These are phyloP conservation scores for Neurospora pannonica DNA, from an alignment of 495 filamentous ascomycete genomes.

Conservation along the genomic window DNA sequence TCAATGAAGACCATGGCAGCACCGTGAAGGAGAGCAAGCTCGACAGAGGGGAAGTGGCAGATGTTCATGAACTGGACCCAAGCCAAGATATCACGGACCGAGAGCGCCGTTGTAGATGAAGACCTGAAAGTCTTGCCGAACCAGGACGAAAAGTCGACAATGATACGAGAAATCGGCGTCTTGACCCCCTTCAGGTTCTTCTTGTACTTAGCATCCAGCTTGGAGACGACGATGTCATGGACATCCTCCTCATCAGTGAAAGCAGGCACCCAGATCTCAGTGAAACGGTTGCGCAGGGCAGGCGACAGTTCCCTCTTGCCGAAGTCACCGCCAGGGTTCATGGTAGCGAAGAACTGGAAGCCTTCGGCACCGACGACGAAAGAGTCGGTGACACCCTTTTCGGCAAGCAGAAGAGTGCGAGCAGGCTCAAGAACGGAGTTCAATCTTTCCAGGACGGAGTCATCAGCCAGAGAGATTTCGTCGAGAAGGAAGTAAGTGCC, in stretches of 20 bases:
- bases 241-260: conserved; percentile 75
- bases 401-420: conserved; percentile 78
- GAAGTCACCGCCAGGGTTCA: conserved; percentile 98
- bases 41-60: conserved; percentile 32
- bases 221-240: conserved; percentile 71
- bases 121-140: conserved; percentile 72
- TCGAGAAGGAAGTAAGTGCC: conserved; percentile 90
- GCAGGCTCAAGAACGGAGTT: conserved; percentile 95
- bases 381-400: conserved; percentile 79
- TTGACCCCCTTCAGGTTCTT: neutral
- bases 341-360: conserved; percentile 95
- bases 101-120: conserved; percentile 62
- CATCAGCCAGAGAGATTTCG: conserved; percentile 95
- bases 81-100: conserved; percentile 78
- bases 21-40: conserved; percentile 58
- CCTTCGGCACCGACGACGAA: conserved; percentile 66
- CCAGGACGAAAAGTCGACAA: conserved; percentile 88
- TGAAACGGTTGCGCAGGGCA: conserved; percentile 91
- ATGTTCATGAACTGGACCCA: conserved; percentile 93
- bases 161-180: conserved; percentile 44
- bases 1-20: conserved; percentile 95
- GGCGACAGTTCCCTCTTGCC: conserved; percentile 95
- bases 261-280: conserved; percentile 94
- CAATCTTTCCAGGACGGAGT: conserved; percentile 90
- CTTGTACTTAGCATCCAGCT: conserved; percentile 43